Conservation (phyloP, 805 yeast species). For the Nakazawaea populi region DNA sequence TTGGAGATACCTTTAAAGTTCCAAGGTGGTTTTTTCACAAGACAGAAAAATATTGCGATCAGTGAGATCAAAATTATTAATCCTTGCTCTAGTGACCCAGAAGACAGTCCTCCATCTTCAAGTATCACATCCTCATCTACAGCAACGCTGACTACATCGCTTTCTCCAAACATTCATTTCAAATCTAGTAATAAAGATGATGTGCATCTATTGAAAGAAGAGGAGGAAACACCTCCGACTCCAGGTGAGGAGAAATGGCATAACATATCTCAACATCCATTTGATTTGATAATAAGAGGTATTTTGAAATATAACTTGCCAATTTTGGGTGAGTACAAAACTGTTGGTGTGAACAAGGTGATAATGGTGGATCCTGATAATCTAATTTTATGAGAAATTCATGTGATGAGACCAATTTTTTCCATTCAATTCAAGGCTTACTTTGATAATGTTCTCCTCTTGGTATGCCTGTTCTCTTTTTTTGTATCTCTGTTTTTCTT, state of each 20-base stretch:
- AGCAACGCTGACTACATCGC: not conserved
- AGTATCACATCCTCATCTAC: not conserved
- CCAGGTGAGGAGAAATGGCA: slow-evolving; percentile 55
- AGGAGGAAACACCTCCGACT: slow-evolving; percentile 4
- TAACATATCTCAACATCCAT: slow-evolving; percentile 67
- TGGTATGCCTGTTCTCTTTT: too few species aligned
- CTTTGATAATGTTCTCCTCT: too few species aligned
- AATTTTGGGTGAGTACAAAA: slow-evolving; percentile 43
- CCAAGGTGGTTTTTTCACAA: slow-evolving; percentile 69
- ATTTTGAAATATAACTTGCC: slow-evolving; percentile 74
- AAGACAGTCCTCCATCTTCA: slow-evolving; percentile 19
- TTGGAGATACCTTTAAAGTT: slow-evolving; percentile 73
- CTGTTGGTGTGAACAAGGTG: slow-evolving; percentile 57
- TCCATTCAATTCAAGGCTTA: not conserved
- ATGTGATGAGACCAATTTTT: not conserved
- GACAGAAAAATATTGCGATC: slow-evolving; percentile 50
- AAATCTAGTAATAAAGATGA: not conserved
- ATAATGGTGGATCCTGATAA: slow-evolving; percentile 48
- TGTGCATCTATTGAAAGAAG: not conserved
- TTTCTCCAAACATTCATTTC: not conserved
- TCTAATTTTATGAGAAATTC: not conserved
- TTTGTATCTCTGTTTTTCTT: too few species aligned
- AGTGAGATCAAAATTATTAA: slow-evolving; percentile 67
- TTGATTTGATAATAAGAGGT: slow-evolving; percentile 81
- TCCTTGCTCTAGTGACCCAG: slow-evolving; percentile 50